phyloP scores from a whole-genome alignment of 2,329 filamentous ascomycete genomes.

The Pyrenophora graminea region DNA sequence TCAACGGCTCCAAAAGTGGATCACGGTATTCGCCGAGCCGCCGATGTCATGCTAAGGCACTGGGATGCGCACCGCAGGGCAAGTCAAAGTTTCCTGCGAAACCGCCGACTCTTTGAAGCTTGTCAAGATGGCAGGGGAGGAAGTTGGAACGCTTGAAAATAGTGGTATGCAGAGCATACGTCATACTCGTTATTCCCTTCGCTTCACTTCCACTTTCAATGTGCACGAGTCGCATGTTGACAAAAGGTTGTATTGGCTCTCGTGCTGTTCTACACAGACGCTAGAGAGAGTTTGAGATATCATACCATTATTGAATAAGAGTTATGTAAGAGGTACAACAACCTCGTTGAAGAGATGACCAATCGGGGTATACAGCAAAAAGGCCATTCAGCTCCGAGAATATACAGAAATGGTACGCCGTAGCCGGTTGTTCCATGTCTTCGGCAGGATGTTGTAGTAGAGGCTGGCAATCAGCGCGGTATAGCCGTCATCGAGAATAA shows the following conservation, averaged over 20 bases:
- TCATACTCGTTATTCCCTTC: background rate
- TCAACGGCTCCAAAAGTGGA: constrained; percentile 16
- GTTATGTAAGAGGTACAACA: constrained; percentile 47
- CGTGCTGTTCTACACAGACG: constrained; percentile 37
- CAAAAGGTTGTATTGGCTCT: constrained; percentile 43
- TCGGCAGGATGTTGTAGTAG: constrained; percentile 16
- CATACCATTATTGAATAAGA: constrained; percentile 51
- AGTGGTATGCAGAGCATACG: background rate
- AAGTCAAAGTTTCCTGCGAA: too few species aligned
- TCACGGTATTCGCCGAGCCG: constrained; percentile 27
- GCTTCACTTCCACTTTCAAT: background rate
- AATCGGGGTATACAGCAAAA: constrained; percentile 26
- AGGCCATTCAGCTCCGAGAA: constrained; percentile 41
- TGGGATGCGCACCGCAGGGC: constrained; percentile 14
- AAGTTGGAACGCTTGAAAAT: too few species aligned
- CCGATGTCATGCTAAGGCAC: constrained; percentile 24
- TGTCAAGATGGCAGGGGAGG: too few species aligned
- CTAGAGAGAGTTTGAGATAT: constrained; percentile 35
- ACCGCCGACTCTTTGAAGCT: too few species aligned
- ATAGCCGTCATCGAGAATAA: constrained; percentile 42
- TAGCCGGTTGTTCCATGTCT: constrained; percentile 19
- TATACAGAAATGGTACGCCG: constrained; percentile 39
- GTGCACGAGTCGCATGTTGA: constrained; percentile 6
- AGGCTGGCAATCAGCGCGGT: constrained; percentile 33
- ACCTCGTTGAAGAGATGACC: constrained; percentile 39